Base-by-base conservation (phyloP, 495 filamentous ascomycete genomes). In the Echria macrotheca region DNA sequence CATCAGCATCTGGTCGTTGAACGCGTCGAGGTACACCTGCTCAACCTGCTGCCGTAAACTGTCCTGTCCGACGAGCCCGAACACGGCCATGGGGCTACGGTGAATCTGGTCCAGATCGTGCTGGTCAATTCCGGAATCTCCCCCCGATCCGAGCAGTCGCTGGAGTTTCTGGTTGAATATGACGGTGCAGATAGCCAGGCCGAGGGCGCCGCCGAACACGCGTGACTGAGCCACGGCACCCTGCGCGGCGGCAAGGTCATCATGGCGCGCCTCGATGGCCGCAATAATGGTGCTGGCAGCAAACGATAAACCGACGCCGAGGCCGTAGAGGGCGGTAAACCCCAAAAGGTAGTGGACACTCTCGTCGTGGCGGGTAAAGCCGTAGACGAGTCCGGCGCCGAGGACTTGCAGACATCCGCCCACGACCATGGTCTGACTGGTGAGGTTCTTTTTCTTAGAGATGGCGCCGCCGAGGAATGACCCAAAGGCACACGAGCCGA, bases 171-270 rank as follows among this genome's bases (percentile, higher is more conserved):
- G 47, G 50, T 70, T 73, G 53, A 73, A 68, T 3, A 76, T 55
- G 22, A 73, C 66, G 22, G 68, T 73, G 50, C 70, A 73, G 36
- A 67, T 42, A 4, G 69, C 66, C 10, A 83, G 65, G 3, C 78
- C 79, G 9, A 83, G 64, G 17, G 70, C 69, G 18, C 80, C 80
- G 10, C 80, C 80, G 19, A 83, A 68, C 6, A 82, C 73, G 1
- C 80, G 70, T 24, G 73, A 58, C 57, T 83, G 79, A 11, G 75
- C 75, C 1, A 82, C 58, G 5, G 72, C 69, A 0, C 79, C 78
- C 49, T 78, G 76, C 0, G 74, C 77, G 24, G 76, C 71, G 0
- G 79, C 79, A 49, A 68, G 54, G 41, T 82, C 77, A 18, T 56
- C 55, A 43, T 64, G 54, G 11, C 61, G 60, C 4, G 73, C 67